Conservation (phyloP, 139 green algal species). For the Edaphochlamys debaryana region DNA sequence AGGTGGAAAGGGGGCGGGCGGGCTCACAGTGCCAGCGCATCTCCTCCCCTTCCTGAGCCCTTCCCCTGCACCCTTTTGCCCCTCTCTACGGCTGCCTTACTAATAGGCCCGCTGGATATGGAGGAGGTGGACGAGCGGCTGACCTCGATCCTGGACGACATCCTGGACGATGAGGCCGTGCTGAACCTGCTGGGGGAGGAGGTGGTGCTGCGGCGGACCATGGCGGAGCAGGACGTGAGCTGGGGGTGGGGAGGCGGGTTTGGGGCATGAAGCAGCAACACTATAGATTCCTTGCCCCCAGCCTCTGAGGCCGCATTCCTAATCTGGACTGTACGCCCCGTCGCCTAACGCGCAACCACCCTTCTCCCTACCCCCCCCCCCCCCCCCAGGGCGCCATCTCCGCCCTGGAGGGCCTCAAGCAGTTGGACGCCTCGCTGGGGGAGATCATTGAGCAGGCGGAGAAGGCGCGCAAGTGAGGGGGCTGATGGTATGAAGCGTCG, state of each 20-base stretch:
- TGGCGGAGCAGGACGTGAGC: neutral
- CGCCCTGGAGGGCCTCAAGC: conserved; percentile 12
- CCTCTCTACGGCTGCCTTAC: neutral
- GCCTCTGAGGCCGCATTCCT: neutral
- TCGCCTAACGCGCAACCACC: neutral
- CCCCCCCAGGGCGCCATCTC: neutral
- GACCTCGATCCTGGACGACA: neutral
- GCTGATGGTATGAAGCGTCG: too few species aligned
- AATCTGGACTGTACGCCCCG: neutral
- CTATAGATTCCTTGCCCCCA: neutral
- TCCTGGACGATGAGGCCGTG: conserved; percentile 34
- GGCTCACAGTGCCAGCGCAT: too few species aligned
- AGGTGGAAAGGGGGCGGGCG: too few species aligned
- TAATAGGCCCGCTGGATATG: neutral
- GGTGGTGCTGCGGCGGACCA: neutral
- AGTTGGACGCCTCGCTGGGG: conserved; percentile 8
- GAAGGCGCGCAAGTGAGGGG: neutral
- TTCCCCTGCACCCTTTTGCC: neutral
- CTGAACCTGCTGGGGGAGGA: conserved; percentile 30
- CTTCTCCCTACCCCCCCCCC: too few species aligned
- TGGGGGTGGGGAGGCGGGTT: neutral
- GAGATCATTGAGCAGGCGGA: neutral
- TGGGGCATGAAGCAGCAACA: neutral
- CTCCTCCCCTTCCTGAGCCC: too few species aligned
- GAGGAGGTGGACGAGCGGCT: neutral